These are phyloP conservation scores for Penicillium expansum DNA, from an alignment of 2,329 filamentous ascomycete genomes.

Conservation along the genomic window DNA sequence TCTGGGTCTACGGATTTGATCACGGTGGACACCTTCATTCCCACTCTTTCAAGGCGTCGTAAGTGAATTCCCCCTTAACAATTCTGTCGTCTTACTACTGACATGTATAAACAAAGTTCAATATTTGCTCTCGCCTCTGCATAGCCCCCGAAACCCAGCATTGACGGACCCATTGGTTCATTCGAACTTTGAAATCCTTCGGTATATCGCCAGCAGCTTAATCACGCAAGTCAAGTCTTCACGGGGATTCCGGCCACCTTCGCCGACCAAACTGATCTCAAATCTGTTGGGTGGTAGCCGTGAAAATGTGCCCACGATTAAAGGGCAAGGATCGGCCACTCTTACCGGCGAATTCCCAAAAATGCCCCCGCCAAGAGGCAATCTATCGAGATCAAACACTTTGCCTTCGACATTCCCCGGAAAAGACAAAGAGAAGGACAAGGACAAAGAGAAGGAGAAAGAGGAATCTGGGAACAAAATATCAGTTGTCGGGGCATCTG, in stretches of 20 bases:
- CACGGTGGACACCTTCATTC: slow-evolving; percentile 67
- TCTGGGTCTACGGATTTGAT: slow-evolving; percentile 72
- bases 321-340: slow-evolving; percentile 36
- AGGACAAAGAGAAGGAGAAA: slow-evolving; percentile 32
- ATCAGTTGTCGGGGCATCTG: slow-evolving; percentile 54
- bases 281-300: slow-evolving; percentile 68
- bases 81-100: neutral
- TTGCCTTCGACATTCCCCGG: slow-evolving; percentile 48
- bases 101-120: slow-evolving; percentile 54
- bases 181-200: slow-evolving; percentile 74
- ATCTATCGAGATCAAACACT: slow-evolving; percentile 44
- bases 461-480: slow-evolving; percentile 32
- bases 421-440: slow-evolving; percentile 41
- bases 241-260: slow-evolving; percentile 70
- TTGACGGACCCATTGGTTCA: slow-evolving; percentile 65
- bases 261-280: slow-evolving; percentile 85
- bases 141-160: slow-evolving; percentile 54
- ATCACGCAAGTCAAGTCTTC: slow-evolving; percentile 59
- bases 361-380: slow-evolving; percentile 40
- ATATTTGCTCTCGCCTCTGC: slow-evolving; percentile 68
- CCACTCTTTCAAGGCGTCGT: slow-evolving; percentile 72
- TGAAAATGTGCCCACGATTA: slow-evolving; percentile 34
- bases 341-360: slow-evolving; percentile 46
- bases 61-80: slow-evolving; percentile 35
- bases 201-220: slow-evolving; percentile 62